Evolutionary conservation across 805 yeast genomes (phyloP).

Genomic region (Candida nonsorbophila): DNA sequence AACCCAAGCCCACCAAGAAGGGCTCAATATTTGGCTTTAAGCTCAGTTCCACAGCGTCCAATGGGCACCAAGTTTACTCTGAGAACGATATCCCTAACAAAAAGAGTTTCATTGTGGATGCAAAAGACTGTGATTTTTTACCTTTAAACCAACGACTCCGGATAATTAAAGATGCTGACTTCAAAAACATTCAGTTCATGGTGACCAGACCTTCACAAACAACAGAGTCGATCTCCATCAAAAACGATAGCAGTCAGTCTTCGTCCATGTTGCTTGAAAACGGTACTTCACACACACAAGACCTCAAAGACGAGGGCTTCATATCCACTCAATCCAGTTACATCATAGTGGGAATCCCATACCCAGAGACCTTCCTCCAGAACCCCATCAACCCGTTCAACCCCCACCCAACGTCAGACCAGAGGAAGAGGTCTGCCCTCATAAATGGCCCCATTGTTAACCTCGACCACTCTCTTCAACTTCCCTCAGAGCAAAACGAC

Average conservation of each 20-base stretch:
- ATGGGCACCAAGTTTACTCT: conserved; percentile 1
- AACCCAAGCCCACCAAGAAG: conserved; percentile 22
- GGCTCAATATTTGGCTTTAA: conserved; percentile 37
- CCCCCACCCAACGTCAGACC: conserved; percentile 52
- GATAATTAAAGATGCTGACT: conserved; percentile 22
- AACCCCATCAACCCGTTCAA: conserved; percentile 35
- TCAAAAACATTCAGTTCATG: conserved; percentile 25
- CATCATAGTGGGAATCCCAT: conserved; percentile 36
- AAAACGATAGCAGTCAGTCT: conserved; percentile 25
- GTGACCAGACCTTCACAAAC: conserved; percentile 30
- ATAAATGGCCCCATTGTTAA: conserved; percentile 80
- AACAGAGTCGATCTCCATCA: conserved; percentile 3
- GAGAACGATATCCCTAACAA: conserved; percentile 10
- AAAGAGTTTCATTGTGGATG: conserved; percentile 7
- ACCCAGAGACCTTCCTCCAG: conserved; percentile 28
- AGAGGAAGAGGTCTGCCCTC: conserved; percentile 72
- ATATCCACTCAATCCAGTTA: conserved; percentile 22
- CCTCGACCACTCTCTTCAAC: conserved; percentile 60
- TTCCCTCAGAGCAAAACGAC: conserved; percentile 26
- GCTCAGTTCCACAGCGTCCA: conserved; percentile 18
- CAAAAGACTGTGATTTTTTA: conserved; percentile 23
- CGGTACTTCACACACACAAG: conserved; percentile 2
- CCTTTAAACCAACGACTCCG: conserved; percentile 28
- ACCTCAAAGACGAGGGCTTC: conserved; percentile 16
- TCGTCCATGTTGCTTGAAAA: conserved; percentile 25